phyloP scores from a whole-genome alignment of 2,329 filamentous ascomycete genomes.

The Beauveria brongniartii region DNA sequence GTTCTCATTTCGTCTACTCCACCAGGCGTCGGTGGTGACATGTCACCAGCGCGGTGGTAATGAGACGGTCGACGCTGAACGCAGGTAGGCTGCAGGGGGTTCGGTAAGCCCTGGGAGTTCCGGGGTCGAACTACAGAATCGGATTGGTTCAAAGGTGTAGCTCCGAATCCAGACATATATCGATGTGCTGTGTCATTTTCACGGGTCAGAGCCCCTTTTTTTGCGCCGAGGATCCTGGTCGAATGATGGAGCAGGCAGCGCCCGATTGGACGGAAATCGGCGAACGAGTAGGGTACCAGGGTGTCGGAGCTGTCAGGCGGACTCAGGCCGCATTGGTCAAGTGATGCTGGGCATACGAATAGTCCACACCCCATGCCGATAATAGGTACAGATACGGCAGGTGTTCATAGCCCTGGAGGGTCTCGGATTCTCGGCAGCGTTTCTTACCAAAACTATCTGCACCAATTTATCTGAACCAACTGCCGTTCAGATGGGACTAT shows the following conservation, averaged over 20 bases:
- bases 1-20: slow-evolving; percentile 4
- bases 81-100: neutral
- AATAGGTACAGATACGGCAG: neutral
- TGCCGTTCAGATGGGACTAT: neutral
- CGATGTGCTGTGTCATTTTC: neutral
- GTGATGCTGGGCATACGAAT: neutral
- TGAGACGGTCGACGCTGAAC: neutral
- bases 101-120: neutral
- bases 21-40: neutral
- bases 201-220: neutral
- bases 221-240: neutral
- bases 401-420: neutral
- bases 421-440: neutral
- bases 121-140: neutral
- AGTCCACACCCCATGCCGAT: neutral
- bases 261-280: neutral
- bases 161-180: neutral
- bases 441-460: neutral
- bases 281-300: neutral
- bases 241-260: neutral
- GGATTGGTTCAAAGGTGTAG: neutral
- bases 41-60: neutral
- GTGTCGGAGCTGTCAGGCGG: neutral
- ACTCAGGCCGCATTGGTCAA: neutral
- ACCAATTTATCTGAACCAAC: neutral